Conservation (phyloP, 139 green algal genomes). For the Closterium sp. region DNA sequence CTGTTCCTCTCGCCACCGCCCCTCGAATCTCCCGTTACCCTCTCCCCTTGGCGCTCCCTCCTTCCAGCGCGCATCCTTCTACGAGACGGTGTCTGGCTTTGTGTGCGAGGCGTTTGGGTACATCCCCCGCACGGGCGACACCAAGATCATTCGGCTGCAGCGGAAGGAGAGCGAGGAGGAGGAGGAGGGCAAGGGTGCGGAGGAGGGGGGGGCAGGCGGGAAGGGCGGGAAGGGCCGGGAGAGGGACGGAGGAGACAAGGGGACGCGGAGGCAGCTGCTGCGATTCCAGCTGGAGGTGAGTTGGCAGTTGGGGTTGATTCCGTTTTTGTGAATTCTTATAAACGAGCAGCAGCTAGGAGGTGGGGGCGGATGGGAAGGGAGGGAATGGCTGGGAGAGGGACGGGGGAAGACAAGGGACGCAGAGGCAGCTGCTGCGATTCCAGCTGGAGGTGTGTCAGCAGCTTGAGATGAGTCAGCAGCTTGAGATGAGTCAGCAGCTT, state of each 20-base stretch:
- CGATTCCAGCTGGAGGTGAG: slow-evolving; percentile 12
- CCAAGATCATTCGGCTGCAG: slow-evolving; percentile 29
- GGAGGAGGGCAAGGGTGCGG: neutral
- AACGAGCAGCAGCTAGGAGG: no score
- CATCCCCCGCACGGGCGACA: slow-evolving; percentile 50
- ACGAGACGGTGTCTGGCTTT: slow-evolving; percentile 58
- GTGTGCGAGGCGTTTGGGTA: slow-evolving; percentile 54
- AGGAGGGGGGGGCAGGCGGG: neutral
- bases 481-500: no score
- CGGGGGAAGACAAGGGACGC: no score
- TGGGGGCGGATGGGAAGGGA: no score
- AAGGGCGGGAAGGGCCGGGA: neutral
- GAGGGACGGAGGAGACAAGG: neutral
- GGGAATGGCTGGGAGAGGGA: neutral
- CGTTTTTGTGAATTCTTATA: no score
- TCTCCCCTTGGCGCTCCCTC: neutral
- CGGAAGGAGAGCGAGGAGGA: slow-evolving; percentile 24
- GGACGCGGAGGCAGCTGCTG: slow-evolving; percentile 7
- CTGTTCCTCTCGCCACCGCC: neutral
- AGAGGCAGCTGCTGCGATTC: no score
- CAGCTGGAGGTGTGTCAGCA: no score
- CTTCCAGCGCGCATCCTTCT: slow-evolving; percentile 23
- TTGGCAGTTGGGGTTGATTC: no score
- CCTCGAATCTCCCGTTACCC: neutral
- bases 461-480: no score